Evolutionary conservation across 2,329 filamentous ascomycete species (phyloP).

Genomic region (Acrocalymma vagum): DNA sequence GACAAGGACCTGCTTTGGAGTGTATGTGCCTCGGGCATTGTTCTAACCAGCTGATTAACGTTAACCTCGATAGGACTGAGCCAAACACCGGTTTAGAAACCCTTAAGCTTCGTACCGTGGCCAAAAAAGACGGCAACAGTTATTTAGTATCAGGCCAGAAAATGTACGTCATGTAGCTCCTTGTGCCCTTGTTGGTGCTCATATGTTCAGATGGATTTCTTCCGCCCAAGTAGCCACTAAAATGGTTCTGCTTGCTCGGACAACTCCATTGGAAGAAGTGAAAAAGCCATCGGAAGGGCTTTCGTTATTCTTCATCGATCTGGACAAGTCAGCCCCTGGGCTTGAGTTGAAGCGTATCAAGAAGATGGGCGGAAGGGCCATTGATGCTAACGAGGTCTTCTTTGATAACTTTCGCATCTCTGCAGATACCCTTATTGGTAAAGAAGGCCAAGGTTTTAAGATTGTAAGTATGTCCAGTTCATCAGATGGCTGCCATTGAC

Average conservation of each 20-base stretch:
- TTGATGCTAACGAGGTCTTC: slow-evolving; percentile 87
- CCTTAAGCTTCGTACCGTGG: slow-evolving; percentile 63
- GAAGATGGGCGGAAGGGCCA: slow-evolving; percentile 85
- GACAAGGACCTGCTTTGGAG: slow-evolving; percentile 80
- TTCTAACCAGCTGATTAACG: neutral
- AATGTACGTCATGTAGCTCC: slow-evolving; percentile 54
- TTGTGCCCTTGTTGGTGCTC: slow-evolving; percentile 2
- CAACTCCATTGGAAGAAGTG: slow-evolving; percentile 72
- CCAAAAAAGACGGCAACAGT: slow-evolving; percentile 61
- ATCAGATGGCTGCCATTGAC: neutral
- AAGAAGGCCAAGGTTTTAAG: slow-evolving; percentile 79
- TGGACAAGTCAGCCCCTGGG: slow-evolving; percentile 67
- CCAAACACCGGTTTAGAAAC: slow-evolving; percentile 82
- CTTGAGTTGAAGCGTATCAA: slow-evolving; percentile 75
- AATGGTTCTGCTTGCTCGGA: slow-evolving; percentile 83
- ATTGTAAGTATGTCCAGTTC: slow-evolving; percentile 54
- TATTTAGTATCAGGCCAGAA: slow-evolving; percentile 80
- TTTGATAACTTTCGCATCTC: slow-evolving; percentile 79
- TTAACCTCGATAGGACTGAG: slow-evolving; percentile 66
- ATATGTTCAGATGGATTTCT: slow-evolving; percentile 70
- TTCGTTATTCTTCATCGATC: slow-evolving; percentile 80
- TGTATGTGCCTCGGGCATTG: slow-evolving; percentile 44
- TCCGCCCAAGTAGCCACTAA: slow-evolving; percentile 81
- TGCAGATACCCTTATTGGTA: slow-evolving; percentile 69
- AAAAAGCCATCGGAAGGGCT: slow-evolving; percentile 75